Conservation (phyloP, 164 flowering plant genomes). For the Kalanchoe fedtschenkoi region DNA sequence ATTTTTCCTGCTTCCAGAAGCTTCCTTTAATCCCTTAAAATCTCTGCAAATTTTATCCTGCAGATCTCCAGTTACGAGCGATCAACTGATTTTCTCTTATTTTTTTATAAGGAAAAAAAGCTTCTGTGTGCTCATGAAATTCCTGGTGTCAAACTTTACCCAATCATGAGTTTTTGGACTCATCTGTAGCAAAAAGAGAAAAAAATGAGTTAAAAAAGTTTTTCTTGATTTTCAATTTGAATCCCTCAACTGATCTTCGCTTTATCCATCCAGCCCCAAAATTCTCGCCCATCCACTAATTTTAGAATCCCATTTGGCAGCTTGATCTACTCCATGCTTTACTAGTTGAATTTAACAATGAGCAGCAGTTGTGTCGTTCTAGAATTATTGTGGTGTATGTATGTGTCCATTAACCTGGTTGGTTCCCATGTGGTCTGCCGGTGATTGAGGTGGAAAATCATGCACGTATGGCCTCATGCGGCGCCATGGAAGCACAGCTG, state of each 20-base stretch:
- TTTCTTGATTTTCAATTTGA: neutral
- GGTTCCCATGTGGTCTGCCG: slow-evolving; percentile 1
- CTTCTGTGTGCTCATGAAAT: too few relatives aligned
- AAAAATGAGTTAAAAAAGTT: too few relatives aligned
- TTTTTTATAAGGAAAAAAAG: too few relatives aligned
- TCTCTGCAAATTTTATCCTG: neutral
- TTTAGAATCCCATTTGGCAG: too few relatives aligned
- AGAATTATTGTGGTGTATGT: slow-evolving; percentile 1
- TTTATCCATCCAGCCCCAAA: neutral
- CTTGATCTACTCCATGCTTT: neutral
- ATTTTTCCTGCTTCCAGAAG: too few relatives aligned
- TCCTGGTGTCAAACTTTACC: neutral
- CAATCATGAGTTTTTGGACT: neutral
- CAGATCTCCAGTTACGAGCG: neutral
- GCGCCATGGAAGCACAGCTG: slow-evolving; percentile 2
- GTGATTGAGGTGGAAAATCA: neutral
- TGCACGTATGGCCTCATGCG: neutral
- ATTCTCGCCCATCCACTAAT: neutral
- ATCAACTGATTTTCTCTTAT: too few relatives aligned
- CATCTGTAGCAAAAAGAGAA: neutral
- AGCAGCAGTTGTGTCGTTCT: neutral
- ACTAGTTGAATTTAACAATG: neutral
- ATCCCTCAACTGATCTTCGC: too few relatives aligned
- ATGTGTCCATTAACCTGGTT: too few relatives aligned
- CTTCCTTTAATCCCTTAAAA: neutral